These are phyloP conservation scores for Lobosporangium transversale DNA, from an alignment of 192 early-diverging fungal genomes.

Conservation along the genomic window DNA sequence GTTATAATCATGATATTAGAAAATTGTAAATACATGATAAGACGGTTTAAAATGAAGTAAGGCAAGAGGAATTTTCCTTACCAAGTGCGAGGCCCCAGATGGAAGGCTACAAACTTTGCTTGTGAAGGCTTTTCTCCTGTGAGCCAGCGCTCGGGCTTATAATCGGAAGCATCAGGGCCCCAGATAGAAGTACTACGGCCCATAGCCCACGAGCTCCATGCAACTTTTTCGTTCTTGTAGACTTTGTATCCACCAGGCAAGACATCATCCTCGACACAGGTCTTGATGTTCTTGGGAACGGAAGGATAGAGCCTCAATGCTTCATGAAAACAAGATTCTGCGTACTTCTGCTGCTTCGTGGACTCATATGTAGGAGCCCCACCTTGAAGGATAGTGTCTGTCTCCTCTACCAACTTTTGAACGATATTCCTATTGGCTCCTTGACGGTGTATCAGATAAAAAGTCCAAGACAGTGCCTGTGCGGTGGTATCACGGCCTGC, in stretches of 20 bases:
- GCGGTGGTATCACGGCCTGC: slow-evolving; percentile 69
- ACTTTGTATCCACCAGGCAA: slow-evolving; percentile 71
- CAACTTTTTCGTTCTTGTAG: slow-evolving; percentile 60
- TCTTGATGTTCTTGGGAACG: slow-evolving; percentile 72
- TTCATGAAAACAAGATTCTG: slow-evolving; percentile 64
- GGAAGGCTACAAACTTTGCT: slow-evolving; percentile 66
- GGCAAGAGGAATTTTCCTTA: neutral
- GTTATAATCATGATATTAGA: too few relatives aligned
- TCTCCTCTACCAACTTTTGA: slow-evolving; percentile 46
- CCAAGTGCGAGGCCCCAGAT: slow-evolving; percentile 65
- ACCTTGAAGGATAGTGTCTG: slow-evolving; percentile 20
- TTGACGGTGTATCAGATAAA: slow-evolving; percentile 54
- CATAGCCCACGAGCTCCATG: slow-evolving; percentile 63
- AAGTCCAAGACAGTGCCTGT: slow-evolving; percentile 63
- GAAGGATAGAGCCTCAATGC: slow-evolving; percentile 73
- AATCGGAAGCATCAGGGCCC: slow-evolving; percentile 71
- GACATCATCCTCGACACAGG: slow-evolving; percentile 67
- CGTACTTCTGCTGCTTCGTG: slow-evolving; percentile 41
- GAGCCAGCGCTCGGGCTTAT: slow-evolving; percentile 76
- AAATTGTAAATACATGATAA: slow-evolving; percentile 5
- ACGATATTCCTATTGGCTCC: slow-evolving; percentile 42
- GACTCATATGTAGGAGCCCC: slow-evolving; percentile 37
- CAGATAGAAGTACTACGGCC: slow-evolving; percentile 65
- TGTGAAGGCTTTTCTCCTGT: slow-evolving; percentile 47
- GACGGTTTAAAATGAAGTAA: neutral